Base-by-base conservation (phyloP, 2,329 filamentous ascomycete genomes). In the Penicillium digitatum region DNA sequence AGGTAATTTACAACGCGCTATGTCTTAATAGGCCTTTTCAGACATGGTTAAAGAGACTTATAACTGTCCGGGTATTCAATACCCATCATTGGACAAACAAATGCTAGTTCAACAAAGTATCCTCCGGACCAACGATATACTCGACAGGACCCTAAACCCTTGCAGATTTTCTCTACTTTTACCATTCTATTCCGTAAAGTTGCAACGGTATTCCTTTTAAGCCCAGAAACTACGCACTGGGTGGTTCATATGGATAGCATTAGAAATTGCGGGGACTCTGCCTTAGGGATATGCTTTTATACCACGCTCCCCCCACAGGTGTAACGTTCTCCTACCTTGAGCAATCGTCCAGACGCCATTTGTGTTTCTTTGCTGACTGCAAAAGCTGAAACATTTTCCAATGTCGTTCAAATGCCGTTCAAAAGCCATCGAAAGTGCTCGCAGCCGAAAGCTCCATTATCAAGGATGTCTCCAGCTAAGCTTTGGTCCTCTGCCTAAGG, bases 321-420 rank as follows among this genome's bases (percentile, higher is more conserved):
- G 40, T 22, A 38, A 34, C 39, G 35, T 46, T 42, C 11, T 49
- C 14, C 26, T 14, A 26, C 35, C 16, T 47, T 9, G 42, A 42
- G 50, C 31, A 29, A 52, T 42, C n/a, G 43, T 34, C 44, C 18
- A 22, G 38, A 34, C n/a, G 20, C 8, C 24, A 40, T 39, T 34
- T 32, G 49, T 47, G 31, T 54, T 26, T 22, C 45, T 40, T 27
- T 59, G 51, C 55, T 55, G 45, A 57, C 55, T 55, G 51, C 42
- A 48, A 39, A n/a, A 38, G 34, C 39, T 46, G 48, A 42, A 49
- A 26, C 31, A 1, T 2, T 31, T 38, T n/a, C n/a, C n/a, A n/a
- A n/a, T n/a, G n/a, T n/a, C n/a, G n/a, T n/a, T n/a, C n/a, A n/a
- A n/a, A n/a, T n/a, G n/a, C n/a, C 14, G 24, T 37, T 3, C 31